Conservation (phyloP, 2,329 filamentous ascomycete genomes). For the Simplicillium aogashimaense region DNA sequence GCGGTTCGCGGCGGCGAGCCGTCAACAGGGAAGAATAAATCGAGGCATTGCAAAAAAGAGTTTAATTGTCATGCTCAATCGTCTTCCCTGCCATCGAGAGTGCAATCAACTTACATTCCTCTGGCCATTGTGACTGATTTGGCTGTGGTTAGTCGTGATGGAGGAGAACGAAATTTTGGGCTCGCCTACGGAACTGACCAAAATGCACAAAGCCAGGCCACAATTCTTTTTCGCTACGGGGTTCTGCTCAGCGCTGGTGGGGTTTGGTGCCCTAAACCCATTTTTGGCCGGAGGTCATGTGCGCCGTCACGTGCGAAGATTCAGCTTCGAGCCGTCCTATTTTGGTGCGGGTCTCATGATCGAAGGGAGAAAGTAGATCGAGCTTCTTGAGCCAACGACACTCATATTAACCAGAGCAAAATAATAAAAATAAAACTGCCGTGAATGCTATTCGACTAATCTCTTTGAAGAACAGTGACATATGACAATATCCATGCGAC, state of each 20-base stretch:
- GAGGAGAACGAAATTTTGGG: constrained; percentile 18
- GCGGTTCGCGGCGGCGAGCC: neutral
- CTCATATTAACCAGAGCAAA: too few relatives aligned
- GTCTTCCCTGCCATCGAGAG: neutral
- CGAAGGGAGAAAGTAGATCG: too few relatives aligned
- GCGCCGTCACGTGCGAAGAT: too few relatives aligned
- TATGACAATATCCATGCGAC: too few relatives aligned
- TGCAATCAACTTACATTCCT: constrained; percentile 43
- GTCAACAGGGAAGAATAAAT: neutral
- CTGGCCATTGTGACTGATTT: constrained; percentile 48
- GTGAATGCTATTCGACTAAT: too few relatives aligned
- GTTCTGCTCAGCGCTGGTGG: constrained; percentile 13
- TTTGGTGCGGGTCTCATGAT: too few relatives aligned
- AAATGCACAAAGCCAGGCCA: constrained; percentile 18
- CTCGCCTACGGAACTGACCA: constrained; percentile 10
- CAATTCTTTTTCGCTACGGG: constrained; percentile 16
- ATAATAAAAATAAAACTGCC: too few relatives aligned
- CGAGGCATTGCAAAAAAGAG: neutral
- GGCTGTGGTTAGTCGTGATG: constrained; percentile 27
- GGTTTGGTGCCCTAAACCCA: constrained; percentile 23
- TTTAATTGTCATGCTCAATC: neutral
- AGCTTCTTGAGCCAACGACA: too few relatives aligned
- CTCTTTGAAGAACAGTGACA: too few relatives aligned
- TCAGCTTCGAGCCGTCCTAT: too few relatives aligned
- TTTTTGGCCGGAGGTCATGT: neutral